Evolutionary conservation across 129 eudicot species (phyloP), one percentile per base, ranked within the genome.

Genomic region (Artemisia argyi): DNA sequence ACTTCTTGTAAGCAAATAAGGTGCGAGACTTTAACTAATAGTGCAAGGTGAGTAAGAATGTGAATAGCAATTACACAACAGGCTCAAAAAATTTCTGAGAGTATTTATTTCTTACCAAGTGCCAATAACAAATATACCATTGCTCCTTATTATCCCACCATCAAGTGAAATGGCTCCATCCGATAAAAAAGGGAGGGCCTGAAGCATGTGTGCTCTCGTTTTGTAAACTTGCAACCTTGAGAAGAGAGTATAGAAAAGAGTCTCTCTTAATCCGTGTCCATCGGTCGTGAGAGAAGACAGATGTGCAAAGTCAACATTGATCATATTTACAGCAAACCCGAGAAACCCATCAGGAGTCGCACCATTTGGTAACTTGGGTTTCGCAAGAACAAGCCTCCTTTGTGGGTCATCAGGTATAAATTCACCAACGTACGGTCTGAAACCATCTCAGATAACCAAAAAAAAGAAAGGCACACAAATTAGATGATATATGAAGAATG

Each of bases 321-420:
- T 79, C 96, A 90, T 78, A 78, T 90, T 93, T 65, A 93, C 96
- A 76, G 98, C 98, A 87, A 79, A 93, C 73, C 98, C 98, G 58
- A 89, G 87, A 86, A 89, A 93, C 26, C 98, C 98, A 14, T 81
- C 75, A 20, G 96, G 98, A 74, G 84, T 76, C 71, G 82, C 95
- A 6, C 92, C 98, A 76, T 77, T 80, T 7, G 83, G 83, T 19
- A 87, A 67, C 80, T 71, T 93, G 61, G 97, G 98, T 64, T 85
- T 87, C 26, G 71, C 56, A 64, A 93, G 83, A 82, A 87, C 87
- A 75, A 90, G 98, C 85, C 87, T 89, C 81, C 85, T 83, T 61
- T 93, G 96, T 3, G 87, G 92, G 74, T 93, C 97, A 72, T 87
- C 83, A 57, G 89, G 84, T 30, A 90, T 58, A 64, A 85, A 63